These are phyloP conservation scores for Alnus glutinosa DNA, from an alignment of 306 rosid species.

Conservation along the genomic window DNA sequence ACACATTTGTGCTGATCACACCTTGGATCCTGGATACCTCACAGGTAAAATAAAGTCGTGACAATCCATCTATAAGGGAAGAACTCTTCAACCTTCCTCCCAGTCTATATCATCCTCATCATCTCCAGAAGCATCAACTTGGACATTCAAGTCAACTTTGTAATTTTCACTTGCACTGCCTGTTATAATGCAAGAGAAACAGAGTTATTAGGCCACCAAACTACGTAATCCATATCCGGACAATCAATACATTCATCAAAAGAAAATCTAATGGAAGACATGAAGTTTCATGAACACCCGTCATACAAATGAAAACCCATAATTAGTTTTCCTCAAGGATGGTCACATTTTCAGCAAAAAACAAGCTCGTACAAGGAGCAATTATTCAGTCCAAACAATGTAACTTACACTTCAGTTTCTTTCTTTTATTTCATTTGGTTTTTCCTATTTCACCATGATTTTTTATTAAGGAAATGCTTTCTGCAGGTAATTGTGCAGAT, in stretches of 20 bases:
- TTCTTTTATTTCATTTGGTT: neutral
- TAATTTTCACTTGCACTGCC: conserved; percentile 61
- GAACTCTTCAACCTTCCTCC: conserved; percentile 77
- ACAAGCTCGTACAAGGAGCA: neutral
- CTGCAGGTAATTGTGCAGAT: neutral
- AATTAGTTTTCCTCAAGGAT: neutral
- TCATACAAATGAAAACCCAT: neutral
- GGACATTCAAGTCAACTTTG: conserved; percentile 84
- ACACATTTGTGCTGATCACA: neutral
- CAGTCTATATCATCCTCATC: conserved; percentile 77
- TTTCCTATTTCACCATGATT: neutral
- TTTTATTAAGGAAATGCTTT: neutral
- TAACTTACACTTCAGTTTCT: neutral
- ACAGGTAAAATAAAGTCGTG: conserved; percentile 21
- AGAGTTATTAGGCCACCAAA: neutral
- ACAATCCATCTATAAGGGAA: neutral
- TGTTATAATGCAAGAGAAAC: conserved; percentile 20
- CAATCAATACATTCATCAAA: neutral
- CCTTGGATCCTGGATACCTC: neutral
- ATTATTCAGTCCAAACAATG: neutral
- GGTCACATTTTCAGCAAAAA: neutral
- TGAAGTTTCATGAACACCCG: neutral
- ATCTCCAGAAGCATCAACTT: conserved; percentile 62
- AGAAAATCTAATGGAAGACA: neutral
- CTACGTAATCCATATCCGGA: neutral